Base-by-base conservation (phyloP, 2,329 filamentous ascomycete genomes). In the Colletotrichum tanaceti region DNA sequence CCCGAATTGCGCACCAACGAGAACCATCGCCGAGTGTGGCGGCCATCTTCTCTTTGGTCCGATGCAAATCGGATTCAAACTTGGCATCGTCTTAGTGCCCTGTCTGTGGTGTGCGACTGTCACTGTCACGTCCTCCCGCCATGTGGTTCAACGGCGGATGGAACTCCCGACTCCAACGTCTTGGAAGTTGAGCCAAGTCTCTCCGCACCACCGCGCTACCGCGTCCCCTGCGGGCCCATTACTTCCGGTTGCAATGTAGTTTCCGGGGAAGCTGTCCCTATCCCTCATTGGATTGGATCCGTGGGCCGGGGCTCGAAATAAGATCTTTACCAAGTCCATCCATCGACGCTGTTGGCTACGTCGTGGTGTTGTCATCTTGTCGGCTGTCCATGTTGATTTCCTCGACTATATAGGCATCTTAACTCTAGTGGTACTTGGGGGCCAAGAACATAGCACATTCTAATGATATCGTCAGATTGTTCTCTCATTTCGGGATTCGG, bases 291-390 rank as follows among this genome's bases (percentile, higher is more conserved):
- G 66, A 24, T 50, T n/a, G n/a, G n/a, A n/a, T n/a, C 57, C 22
- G 38, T 24, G 32, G 16, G 22, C 62, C 50, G 28, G 50, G 44
- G 35, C 24, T n/a, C 38, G 5, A 18, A 38, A 59, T 39, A 58
- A 66, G 63, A 57, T 44, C 50, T 16, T 65, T 61, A 66, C 66
- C 62, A 66, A 69, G 55, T 60, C 50, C 63, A 14, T 68, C 55
- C 55, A 46, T 61, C 44, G 55, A 35, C 41, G 22, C 47, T 68
- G 55, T 66, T 61, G 62, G 65, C 62, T 68, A 43, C 55, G 49
- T 52, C 44, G 38, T 41, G 35, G 55, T 57, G 43, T 46, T 59
- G 62, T 28, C 47, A 16, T 44, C 18, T 62, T 14, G 47, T 32
- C 35, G n/a, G 39, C 18, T 47, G n/a, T 18, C 18, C 11, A 38